These are phyloP conservation scores for Neurospora sp. DNA, from an alignment of 495 filamentous ascomycete species.

Conservation along the genomic window DNA sequence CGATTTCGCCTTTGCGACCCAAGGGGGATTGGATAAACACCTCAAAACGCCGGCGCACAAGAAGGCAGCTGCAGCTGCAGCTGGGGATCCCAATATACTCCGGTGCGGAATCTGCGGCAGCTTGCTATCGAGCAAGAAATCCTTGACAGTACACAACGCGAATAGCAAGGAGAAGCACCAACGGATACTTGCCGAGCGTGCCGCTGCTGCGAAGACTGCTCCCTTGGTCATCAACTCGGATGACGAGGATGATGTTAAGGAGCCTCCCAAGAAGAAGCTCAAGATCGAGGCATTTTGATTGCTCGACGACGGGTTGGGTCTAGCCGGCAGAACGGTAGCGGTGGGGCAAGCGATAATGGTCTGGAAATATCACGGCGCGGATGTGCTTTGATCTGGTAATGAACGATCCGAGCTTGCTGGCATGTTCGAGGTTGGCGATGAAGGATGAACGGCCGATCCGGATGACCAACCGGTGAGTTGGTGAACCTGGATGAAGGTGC, in stretches of 20 bases:
- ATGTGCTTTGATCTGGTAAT: background rate
- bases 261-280: constrained; percentile 5
- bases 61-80: no score
- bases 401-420: background rate
- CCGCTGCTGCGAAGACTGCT: background rate
- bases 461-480: background rate
- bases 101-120: no score
- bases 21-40: no score
- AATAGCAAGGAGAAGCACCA: no score
- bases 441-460: background rate
- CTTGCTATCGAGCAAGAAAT: no score
- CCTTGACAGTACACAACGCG: no score
- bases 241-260: background rate
- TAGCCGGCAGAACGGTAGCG: no score
- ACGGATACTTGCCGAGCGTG: no score
- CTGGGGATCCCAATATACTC: no score
- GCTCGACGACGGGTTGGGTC: no score
- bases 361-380: background rate
- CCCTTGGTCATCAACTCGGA: background rate
- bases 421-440: background rate
- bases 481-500: background rate
- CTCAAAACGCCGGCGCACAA: no score
- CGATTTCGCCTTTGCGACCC: no score
- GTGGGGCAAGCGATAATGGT: background rate
- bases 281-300: background rate